Conservation (phyloP, 352 stramenopile genomes). For the Pythium phragmitis region DNA sequence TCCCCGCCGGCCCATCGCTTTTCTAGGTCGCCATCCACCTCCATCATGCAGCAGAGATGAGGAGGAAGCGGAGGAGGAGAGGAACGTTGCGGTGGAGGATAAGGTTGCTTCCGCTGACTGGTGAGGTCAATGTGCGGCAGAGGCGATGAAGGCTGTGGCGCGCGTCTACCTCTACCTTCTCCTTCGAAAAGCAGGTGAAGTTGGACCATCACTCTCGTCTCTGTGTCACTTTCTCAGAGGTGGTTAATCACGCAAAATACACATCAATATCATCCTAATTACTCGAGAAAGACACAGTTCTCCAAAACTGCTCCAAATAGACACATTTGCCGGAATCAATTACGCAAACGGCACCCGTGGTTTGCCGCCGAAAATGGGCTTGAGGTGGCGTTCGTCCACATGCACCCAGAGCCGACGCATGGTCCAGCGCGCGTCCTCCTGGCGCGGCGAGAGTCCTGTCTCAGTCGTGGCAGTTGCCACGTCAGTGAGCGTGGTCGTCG, state of each 20-base stretch:
- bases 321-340: background rate
- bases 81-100: background rate
- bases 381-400: conserved; percentile 30
- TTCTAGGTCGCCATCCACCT: background rate
- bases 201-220: background rate
- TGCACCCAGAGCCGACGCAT: conserved; percentile 23
- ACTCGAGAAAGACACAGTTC: too few species aligned
- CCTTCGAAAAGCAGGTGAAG: conserved; percentile 1
- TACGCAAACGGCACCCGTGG: conserved; percentile 5
- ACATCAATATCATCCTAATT: too few species aligned
- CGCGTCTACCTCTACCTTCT: background rate
- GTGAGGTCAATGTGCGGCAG: too few species aligned
- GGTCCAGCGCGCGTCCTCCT: conserved; percentile 6
- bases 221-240: background rate
- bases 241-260: too few species aligned
- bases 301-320: background rate
- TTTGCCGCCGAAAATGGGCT: conserved; percentile 30
- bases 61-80: background rate
- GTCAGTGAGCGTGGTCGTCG: background rate
- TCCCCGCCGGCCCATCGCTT: conserved; percentile 24
- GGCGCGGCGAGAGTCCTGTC: background rate
- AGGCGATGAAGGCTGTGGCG: too few species aligned
- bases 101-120: background rate
- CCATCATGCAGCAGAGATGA: background rate
- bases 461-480: background rate